Evolutionary conservation across 2,329 filamentous ascomycete species (phyloP).

Genomic region (Aspergillus hortae): DNA sequence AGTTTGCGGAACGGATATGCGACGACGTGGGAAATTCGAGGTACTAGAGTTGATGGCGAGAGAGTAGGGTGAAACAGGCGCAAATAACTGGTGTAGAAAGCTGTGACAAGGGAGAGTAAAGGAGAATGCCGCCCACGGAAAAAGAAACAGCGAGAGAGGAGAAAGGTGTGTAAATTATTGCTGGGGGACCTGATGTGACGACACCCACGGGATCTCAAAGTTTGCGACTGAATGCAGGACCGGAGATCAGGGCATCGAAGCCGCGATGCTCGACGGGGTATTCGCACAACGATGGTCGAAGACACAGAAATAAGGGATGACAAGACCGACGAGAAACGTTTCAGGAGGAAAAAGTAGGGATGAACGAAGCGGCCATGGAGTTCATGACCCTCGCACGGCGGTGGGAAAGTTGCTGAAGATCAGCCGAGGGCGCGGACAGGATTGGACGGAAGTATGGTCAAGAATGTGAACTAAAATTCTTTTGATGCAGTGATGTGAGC

Average conservation of each 20-base stretch:
- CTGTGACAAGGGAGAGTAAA: neutral
- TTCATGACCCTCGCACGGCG: slow-evolving; percentile 15
- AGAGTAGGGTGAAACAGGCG: neutral
- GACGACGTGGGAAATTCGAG: neutral
- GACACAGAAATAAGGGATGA: neutral
- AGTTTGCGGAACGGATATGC: neutral
- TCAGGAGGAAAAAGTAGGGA: slow-evolving; percentile 14
- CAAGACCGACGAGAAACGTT: neutral
- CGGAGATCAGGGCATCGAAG: neutral
- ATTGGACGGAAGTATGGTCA: slow-evolving; percentile 15
- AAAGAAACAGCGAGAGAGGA: no score
- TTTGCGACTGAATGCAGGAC: neutral
- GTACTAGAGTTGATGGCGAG: neutral
- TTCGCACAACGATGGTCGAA: neutral
- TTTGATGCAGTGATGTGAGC: slow-evolving; percentile 7
- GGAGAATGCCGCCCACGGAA: neutral
- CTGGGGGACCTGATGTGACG: neutral
- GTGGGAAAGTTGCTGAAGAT: slow-evolving; percentile 17
- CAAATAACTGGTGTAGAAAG: neutral
- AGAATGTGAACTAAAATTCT: slow-evolving; percentile 19
- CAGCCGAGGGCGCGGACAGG: slow-evolving; percentile 3
- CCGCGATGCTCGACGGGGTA: no score
- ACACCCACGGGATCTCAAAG: neutral
- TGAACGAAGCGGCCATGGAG: slow-evolving; percentile 10
- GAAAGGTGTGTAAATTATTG: neutral